Evolutionary conservation across 345 rosid species (phyloP), one percentile per base, ranked within the genome.

Genomic region (Leavenworthia alabamica): DNA sequence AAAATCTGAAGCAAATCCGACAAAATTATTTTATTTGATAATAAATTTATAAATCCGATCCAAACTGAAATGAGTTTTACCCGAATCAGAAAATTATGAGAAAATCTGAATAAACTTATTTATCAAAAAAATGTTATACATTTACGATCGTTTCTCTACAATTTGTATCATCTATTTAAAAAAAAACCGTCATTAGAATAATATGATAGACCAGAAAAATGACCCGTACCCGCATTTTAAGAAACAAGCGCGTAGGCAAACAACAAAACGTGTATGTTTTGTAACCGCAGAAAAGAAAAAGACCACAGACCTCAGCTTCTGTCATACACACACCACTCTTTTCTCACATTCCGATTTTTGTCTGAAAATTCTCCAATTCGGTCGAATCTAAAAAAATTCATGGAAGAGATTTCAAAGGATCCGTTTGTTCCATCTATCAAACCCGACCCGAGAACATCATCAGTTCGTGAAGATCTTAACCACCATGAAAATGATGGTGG

Each of bases 401-500:
- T 74, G 78, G 74, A 81, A 14, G 81, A 73, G 56, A 48, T 79
- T 23, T 78, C 84, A 33, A 73, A 70, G 67, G 89, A 77, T 75
- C 78, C 88, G 4, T 56, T 79, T 15, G 88, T 86, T 55, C 89
- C 93, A 41, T 83, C 85, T 28, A 78, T 78, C 54, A 83, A 81
- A 77, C 78, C 71, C 23, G 85, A 80, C 10, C 51, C 37, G 35
- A 75, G 68, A 19, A 56, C 68, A 23, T 62, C 80, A 1, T 37
- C 71, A 8, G 3, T 41, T 6, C 67, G 45, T 17, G 74, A 65
- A 19, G 76, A 57, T 14, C 39, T 10, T 39, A 49, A 64, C 27
- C 72, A 31, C 60, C 35, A 7, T 19, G 74, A 64, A 42, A 56
- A 39, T 39, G 74, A 50, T 16, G 40, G 61, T 32, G 68, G 62